Evolutionary conservation across 768 basidiomycete species (phyloP).

Genomic region (Strobilomyces confusus): DNA sequence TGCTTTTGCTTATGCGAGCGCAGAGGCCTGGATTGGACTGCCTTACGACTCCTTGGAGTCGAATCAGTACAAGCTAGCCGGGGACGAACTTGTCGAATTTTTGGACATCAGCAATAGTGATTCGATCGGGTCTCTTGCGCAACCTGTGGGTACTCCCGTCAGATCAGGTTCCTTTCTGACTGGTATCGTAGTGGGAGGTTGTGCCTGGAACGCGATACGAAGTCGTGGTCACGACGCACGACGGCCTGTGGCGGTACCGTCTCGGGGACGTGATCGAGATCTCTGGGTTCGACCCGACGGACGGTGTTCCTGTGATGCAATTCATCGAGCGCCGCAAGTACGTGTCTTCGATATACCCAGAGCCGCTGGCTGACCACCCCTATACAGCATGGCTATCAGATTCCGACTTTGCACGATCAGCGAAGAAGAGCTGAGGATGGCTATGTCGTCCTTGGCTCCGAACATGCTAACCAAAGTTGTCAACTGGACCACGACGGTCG

Average conservation of each 20-base stretch:
- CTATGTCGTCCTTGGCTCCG: too few species aligned
- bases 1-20: not conserved
- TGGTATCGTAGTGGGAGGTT: not conserved
- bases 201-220: not conserved
- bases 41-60: not conserved
- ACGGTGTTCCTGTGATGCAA: too few species aligned
- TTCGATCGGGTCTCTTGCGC: too few species aligned
- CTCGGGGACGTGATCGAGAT: not conserved
- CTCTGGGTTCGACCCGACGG: not conserved
- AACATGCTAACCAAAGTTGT: too few species aligned
- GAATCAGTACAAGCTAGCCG: not conserved
- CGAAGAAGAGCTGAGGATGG: too few species aligned
- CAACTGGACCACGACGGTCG: not conserved
- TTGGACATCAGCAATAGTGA: too few species aligned
- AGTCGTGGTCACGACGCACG: not conserved
- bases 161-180: not conserved
- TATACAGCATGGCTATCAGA: not conserved
- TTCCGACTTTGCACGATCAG: too few species aligned
- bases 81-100: not conserved
- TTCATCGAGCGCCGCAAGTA: too few species aligned
- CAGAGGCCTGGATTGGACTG: too few species aligned
- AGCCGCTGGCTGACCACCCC: not conserved
- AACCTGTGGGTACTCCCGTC: too few species aligned
- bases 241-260: too few species aligned
- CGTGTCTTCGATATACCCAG: not conserved